Base-by-base conservation (phyloP, 2,329 filamentous ascomycete genomes). In the Neofusicoccum laricinum region DNA sequence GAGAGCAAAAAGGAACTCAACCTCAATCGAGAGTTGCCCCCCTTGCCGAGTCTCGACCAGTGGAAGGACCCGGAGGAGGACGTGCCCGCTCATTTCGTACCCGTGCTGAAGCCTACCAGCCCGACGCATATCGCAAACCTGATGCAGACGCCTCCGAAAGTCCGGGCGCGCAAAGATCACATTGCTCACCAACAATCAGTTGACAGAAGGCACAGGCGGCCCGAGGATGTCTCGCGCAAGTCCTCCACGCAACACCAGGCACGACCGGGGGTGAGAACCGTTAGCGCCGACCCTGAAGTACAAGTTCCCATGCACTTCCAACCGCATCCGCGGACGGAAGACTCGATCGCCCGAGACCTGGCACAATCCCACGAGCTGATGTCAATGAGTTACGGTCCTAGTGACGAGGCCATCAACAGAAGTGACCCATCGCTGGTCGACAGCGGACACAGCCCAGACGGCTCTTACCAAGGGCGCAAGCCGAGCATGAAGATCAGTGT, bases 1-100 rank as follows among this genome's bases (percentile, higher is more conserved):
- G 72, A 74, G 21, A 67, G 66, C 30, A 76, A 75, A 61, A 55
- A 68, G 2, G 73, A 75, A 32, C 64, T 81, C 64, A 77, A 83
- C 61, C 71, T 82, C 36, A 82, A 82, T 68, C 71, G 80, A 63
- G 79, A 82, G 65, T 69, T 82, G 25, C 81, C 81, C 38, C 80
- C 80, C 3, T 67, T 83, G 11, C 81, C 81, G 6, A 77, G 79
- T 53, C 71, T 83, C 5, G 79, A 82, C 64, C 75, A 71, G 38
- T 77, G 74, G 73, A 72, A 74, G 45, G 66, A 63, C 10, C 68
- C 53, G 46, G 36, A 59, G 25, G n/a, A 48, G 12, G 53, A 70
- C 8, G 68, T 70, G 8, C 63, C 63, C 45, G 63, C 64, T 25
- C 38, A 50, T 17, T 46, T 21, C 12, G 50, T 57, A 14, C 49